A percentile compares a stretch with the other conserved stretches of the same genome.
These are phyloP conservation scores for Hydnum rufescens DNA, from an alignment of 768 basidiomycete species.

Conservation along the genomic window DNA sequence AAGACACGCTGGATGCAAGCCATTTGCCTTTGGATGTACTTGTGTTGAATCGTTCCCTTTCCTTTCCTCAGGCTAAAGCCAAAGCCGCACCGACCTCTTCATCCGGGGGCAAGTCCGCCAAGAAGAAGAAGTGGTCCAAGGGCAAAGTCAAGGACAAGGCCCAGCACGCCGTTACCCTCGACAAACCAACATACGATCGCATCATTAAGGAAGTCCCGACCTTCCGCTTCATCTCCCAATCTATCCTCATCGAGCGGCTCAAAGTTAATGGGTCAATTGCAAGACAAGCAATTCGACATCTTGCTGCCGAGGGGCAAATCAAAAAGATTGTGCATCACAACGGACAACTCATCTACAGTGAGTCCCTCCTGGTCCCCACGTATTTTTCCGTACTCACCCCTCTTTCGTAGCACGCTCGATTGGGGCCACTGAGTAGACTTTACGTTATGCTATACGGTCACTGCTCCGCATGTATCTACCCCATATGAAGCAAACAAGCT, in stretches of 20 bases:
- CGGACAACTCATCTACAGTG: conserved; percentile 88
- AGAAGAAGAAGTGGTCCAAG: conserved; percentile 99
- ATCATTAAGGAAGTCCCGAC: conserved; percentile 97
- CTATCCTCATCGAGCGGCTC: conserved; percentile 94
- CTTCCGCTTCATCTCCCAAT: conserved; percentile 96
- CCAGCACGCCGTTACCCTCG: conserved; percentile 84
- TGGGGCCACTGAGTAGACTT: no score
- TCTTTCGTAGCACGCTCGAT: no score
- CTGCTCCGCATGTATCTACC: no score
- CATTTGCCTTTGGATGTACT: no score
- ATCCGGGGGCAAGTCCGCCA: conserved; percentile 64
- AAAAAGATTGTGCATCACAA: conserved; percentile 95
- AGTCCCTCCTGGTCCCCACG: no score
- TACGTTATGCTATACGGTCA: no score
- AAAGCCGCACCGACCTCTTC: conserved; percentile 55
- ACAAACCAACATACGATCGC: conserved; percentile 82
- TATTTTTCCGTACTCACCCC: no score
- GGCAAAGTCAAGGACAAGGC: conserved; percentile 99
- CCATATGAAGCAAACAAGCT: no score
- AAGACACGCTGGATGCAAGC: no score
- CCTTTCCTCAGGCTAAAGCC: conserved; percentile 9
- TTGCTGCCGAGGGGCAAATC: conserved; percentile 87
- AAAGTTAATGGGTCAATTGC: conserved; percentile 94
- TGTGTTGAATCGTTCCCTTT: background rate
- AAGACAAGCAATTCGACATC: conserved; percentile 70